Conservation (phyloP, 768 basidiomycete genomes). For the Megacollybia marginata region DNA sequence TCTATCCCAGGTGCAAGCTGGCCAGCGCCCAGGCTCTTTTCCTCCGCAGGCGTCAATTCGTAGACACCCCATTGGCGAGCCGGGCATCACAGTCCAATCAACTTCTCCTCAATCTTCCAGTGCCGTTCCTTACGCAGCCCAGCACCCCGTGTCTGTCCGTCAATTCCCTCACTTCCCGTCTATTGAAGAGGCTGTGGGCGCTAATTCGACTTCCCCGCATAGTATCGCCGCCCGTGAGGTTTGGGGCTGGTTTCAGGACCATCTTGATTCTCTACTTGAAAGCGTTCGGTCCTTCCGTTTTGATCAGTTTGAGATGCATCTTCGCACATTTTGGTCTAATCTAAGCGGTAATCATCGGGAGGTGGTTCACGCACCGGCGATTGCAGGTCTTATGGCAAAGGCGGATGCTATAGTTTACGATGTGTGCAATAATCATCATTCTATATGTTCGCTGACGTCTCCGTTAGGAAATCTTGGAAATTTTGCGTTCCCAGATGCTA, state of each 20-base stretch:
- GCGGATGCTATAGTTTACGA: slow-evolving; percentile 89
- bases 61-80: slow-evolving; percentile 58
- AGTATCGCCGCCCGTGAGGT: slow-evolving; percentile 77
- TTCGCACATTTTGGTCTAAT: slow-evolving; percentile 80
- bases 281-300: slow-evolving; percentile 72
- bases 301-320: slow-evolving; percentile 84
- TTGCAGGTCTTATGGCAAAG: slow-evolving; percentile 83
- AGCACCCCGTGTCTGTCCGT: slow-evolving; percentile 58
- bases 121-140: slow-evolving; percentile 40
- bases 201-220: slow-evolving; percentile 67
- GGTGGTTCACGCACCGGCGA: slow-evolving; percentile 81
- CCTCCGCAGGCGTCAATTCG: slow-evolving; percentile 73
- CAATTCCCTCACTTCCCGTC: slow-evolving; percentile 76
- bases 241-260: slow-evolving; percentile 90
- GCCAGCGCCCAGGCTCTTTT: slow-evolving; percentile 54
- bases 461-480: slow-evolving; percentile 77
- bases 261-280: slow-evolving; percentile 77
- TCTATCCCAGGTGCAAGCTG: slow-evolving; percentile 70
- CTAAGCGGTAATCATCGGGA: slow-evolving; percentile 73
- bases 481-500: slow-evolving; percentile 78
- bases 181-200: slow-evolving; percentile 78
- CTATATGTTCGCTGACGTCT: slow-evolving; percentile 10
- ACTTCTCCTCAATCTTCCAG: slow-evolving; percentile 48
- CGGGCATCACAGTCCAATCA: slow-evolving; percentile 45
- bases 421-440: slow-evolving; percentile 40